Base-by-base conservation (phyloP, 2,329 filamentous ascomycete genomes). In the Colletotrichum lini region DNA sequence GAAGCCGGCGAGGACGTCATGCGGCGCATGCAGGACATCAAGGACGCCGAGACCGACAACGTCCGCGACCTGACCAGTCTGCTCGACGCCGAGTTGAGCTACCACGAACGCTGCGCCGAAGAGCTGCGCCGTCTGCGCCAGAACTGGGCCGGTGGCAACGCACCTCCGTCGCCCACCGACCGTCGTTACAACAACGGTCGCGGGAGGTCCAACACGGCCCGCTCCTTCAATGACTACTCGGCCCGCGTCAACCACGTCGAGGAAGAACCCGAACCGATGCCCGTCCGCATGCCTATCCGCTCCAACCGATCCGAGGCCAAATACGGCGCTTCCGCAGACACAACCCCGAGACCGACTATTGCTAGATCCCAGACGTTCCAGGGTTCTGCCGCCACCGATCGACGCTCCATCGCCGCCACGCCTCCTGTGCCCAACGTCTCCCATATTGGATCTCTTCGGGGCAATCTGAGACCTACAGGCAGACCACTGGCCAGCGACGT, bases 11-110 rank as follows among this genome's bases (percentile, higher is more conserved):
- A 98, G 78, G 96, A 98, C 77, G 95, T 98, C 65, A 89, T 92
- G 76, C 90, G 96, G 71, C 90, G 96, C 66, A 98, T 98, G 96
- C 91, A 97, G 82, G 96, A 98, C 78, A 97, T 98, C 83, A 96
- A 96, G 84, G 95, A 98, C 77, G 90, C 94, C 26, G 96, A 98
- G 82, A 87, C 86, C 53, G 96, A 98, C 74, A 94, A 92, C 77
- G 89, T 98, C 52, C 87, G 89, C 58, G 94, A 98, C 78, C 85
- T 98, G 67, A 91, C 91, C 4, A 85, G 90, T 21, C 97, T 98
- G 80, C 84, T 98, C 62, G 95, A 98, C 73, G 93, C 94, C 50
- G 93, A 98, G 83, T 87, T 98, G 69, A 92, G 93, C 73, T 98
- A 96, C 83, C 93, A 98, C 80, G 96, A 98, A 80, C 92, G 93